Evolutionary conservation across 2,329 filamentous ascomycete species (phyloP), one percentile per base, ranked within the genome.

Genomic region (Pyrenophora teres): DNA sequence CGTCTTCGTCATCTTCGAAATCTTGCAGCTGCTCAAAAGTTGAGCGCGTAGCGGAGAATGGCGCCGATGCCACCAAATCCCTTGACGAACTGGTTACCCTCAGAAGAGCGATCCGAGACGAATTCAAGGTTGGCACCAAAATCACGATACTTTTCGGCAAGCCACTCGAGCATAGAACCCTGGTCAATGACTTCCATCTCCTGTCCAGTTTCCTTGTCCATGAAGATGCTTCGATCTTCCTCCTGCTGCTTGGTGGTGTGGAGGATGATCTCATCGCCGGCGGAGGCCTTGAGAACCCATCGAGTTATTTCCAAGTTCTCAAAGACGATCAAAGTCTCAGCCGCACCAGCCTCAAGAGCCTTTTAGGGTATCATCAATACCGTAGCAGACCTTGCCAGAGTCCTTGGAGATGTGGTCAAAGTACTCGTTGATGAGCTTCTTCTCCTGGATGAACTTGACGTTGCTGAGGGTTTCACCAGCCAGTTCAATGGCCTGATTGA

Each of bases 391-490:
- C 73, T 92, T 94, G 65, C 94, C 94, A 45, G 89, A 96, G 73
- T 99, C 94, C 77, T 96, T 92, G 75, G 91, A 96, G 71, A 99
- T 97, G 78, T 99, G 93, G 75, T 99, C 92, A 69, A 99, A 99
- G 82, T 99, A 99, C 74, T 90, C 92, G 75, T 93, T 93, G 71
- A 99, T 99, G 59, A 99, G 86, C 81, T 97, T 99, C 88, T 99
- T 99, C 84, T 99, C 94, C 78, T 99, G 94, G 75, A 99, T 97
- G 76, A 99, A 99, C 80, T 99, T 99, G 84, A 99, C 94, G 74
- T 97, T 99, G 77, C 92, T 90, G 40, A 99, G 84, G 6, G 94
- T 99, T 81, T 99, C 95, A 6, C 92, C 85, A 21, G 94, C 88
- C 68, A 99, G 78, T 74, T 99, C 94, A 60, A 99, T 99, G 54